These are phyloP conservation scores for Ramaria sp. DNA, from an alignment of 768 basidiomycete species.

Conservation along the genomic window DNA sequence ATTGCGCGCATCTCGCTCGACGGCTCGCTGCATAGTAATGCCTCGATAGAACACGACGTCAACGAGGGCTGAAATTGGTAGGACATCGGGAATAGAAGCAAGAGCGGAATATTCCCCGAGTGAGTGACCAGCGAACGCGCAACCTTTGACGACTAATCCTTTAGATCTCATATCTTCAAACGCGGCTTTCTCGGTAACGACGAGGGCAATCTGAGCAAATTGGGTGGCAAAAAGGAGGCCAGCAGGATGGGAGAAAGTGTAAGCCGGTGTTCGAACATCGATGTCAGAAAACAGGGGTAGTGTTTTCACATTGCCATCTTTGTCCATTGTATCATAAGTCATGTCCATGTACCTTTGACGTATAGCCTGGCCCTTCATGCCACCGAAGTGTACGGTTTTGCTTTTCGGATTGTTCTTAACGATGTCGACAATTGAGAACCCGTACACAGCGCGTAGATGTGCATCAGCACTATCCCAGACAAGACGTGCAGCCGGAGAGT, in stretches of 20 bases:
- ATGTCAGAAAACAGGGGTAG: constrained; percentile 95
- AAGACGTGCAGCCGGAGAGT: constrained; percentile 84
- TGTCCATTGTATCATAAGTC: constrained; percentile 95
- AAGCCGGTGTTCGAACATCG: constrained; percentile 85
- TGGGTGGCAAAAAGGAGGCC: constrained; percentile 97
- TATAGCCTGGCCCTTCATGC: constrained; percentile 97
- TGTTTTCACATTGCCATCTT: constrained; percentile 91
- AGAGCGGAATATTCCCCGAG: constrained; percentile 98
- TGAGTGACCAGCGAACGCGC: constrained; percentile 95
- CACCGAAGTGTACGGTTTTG: constrained; percentile 98
- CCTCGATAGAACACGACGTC: constrained; percentile 99
- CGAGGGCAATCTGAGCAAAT: constrained; percentile 96
- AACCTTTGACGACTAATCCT: constrained; percentile 85
- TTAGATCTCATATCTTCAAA: constrained; percentile 98
- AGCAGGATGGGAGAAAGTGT: constrained; percentile 96
- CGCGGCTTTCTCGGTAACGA: constrained; percentile 96
- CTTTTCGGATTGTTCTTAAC: constrained; percentile 98
- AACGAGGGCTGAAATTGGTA: constrained; percentile 88
- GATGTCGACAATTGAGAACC: constrained; percentile 97
- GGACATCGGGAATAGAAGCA: constrained; percentile 93
- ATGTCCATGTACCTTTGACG: constrained; percentile 99
- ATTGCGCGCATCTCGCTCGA: constrained; percentile 87
- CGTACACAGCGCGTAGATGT: constrained; percentile 89
- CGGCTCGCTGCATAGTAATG: constrained; percentile 99
- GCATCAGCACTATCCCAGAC: constrained; percentile 97